These are phyloP conservation scores for Ceratobasidium sp. DNA, from an alignment of 1,284 basidiomycete genomes.

Conservation along the genomic window DNA sequence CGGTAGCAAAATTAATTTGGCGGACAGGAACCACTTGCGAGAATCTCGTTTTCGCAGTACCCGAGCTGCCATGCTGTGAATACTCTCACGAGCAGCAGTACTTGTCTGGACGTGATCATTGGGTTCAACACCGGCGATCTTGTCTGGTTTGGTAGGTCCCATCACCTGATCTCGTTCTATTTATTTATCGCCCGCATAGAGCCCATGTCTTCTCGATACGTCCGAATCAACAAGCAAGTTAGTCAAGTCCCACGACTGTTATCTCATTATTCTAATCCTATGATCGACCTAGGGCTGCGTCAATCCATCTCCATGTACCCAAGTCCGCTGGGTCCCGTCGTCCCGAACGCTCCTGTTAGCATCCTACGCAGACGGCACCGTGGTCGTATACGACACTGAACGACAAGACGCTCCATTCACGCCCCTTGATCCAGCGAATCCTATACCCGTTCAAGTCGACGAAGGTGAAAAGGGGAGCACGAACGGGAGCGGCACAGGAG, in stretches of 20 bases:
- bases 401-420: slow-evolving; percentile 80
- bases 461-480: neutral
- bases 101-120: slow-evolving; percentile 87
- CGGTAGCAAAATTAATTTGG: neutral
- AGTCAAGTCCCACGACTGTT: slow-evolving; percentile 44
- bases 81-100: slow-evolving; percentile 72
- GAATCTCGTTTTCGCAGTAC: slow-evolving; percentile 83
- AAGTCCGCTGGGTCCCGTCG: slow-evolving; percentile 88
- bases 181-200: slow-evolving; percentile 56
- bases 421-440: slow-evolving; percentile 59
- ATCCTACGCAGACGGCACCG: slow-evolving; percentile 89
- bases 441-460: neutral
- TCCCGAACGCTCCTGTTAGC: slow-evolving; percentile 86
- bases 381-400: slow-evolving; percentile 88
- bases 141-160: slow-evolving; percentile 80
- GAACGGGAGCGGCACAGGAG: neutral
- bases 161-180: neutral
- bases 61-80: slow-evolving; percentile 93
- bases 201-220: slow-evolving; percentile 83
- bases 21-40: slow-evolving; percentile 79
- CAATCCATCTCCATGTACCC: slow-evolving; percentile 78
- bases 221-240: slow-evolving; percentile 90
- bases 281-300: slow-evolving; percentile 68
- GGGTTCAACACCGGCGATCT: slow-evolving; percentile 94
- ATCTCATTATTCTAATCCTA: slow-evolving; percentile 20